phyloP scores from a whole-genome alignment of 202 grass and related monocot species.

The Miscanthus sacchariflorus region DNA sequence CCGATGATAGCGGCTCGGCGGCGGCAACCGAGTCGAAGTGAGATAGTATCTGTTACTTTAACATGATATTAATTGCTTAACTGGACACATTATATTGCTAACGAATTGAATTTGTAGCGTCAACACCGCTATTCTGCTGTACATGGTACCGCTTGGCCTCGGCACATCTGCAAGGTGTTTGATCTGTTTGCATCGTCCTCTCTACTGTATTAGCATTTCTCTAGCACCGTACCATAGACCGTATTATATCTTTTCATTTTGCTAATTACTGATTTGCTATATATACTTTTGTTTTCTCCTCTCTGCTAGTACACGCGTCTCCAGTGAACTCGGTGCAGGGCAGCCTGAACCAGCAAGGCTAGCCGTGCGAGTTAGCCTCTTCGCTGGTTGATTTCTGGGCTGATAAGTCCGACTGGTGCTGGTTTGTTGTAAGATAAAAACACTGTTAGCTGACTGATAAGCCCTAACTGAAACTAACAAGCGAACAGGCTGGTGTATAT shows the following conservation, averaged over 20 bases:
- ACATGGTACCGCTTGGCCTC: slow-evolving; percentile 5
- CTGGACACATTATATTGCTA: not conserved
- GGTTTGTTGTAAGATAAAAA: no score
- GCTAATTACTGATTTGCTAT: not conserved
- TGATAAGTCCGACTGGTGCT: no score
- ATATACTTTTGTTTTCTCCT: not conserved
- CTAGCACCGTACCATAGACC: no score
- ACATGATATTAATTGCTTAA: not conserved
- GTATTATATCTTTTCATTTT: not conserved
- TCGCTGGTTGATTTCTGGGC: no score
- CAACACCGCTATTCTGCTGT: slow-evolving; percentile 4
- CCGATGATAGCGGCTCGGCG: not conserved
- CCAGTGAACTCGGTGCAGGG: slow-evolving; percentile 13
- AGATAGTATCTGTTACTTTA: not conserved
- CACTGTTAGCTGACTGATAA: no score
- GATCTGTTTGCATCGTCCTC: not conserved
- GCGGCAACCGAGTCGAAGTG: not conserved
- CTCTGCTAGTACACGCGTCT: not conserved
- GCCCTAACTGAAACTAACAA: no score
- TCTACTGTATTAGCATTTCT: no score
- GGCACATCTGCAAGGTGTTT: slow-evolving; percentile 8
- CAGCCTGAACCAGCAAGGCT: slow-evolving; percentile 21
- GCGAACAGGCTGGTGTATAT: not conserved
- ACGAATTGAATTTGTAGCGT: not conserved
- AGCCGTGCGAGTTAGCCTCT: not conserved